Evolutionary conservation across 176 grass and related monocot species (phyloP).

Genomic region (Aegilops longissima): DNA sequence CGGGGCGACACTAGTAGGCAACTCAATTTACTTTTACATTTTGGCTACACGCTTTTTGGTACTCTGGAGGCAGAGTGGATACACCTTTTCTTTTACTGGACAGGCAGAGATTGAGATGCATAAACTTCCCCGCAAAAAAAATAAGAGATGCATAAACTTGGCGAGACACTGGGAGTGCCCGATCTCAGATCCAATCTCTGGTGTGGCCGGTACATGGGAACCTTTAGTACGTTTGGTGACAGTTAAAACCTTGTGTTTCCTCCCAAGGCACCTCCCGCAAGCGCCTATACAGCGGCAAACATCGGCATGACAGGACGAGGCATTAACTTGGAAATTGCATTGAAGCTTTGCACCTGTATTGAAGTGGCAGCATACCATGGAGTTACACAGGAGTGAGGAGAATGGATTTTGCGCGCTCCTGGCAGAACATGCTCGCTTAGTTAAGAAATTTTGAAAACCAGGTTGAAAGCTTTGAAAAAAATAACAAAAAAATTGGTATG

Average conservation of each 20-base stretch:
- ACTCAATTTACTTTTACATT: neutral
- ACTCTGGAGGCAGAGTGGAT: too few species aligned
- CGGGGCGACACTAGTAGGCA: neutral
- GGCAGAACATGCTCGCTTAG: too few species aligned
- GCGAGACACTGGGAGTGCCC: neutral
- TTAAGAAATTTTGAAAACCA: too few species aligned
- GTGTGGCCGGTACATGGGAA: neutral
- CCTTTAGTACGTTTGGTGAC: neutral
- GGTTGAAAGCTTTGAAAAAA: too few species aligned
- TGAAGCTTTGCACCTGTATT: neutral
- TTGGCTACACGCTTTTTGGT: too few species aligned
- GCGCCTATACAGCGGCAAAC: neutral
- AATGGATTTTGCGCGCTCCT: too few species aligned
- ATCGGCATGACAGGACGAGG: neutral
- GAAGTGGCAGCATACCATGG: too few species aligned
- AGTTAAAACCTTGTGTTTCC: slow-evolving; percentile 7
- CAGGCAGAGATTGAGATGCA: neutral
- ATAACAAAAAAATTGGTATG: too few species aligned
- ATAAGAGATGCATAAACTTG: neutral
- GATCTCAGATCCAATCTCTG: neutral
- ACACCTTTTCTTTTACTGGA: too few species aligned
- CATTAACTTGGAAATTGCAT: neutral
- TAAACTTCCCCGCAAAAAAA: neutral
- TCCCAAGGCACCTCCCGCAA: too few species aligned
- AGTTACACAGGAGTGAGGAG: too few species aligned